Evolutionary conservation across 1,284 basidiomycete genomes (phyloP).

Genomic region (Sanghuangporus baumii): DNA sequence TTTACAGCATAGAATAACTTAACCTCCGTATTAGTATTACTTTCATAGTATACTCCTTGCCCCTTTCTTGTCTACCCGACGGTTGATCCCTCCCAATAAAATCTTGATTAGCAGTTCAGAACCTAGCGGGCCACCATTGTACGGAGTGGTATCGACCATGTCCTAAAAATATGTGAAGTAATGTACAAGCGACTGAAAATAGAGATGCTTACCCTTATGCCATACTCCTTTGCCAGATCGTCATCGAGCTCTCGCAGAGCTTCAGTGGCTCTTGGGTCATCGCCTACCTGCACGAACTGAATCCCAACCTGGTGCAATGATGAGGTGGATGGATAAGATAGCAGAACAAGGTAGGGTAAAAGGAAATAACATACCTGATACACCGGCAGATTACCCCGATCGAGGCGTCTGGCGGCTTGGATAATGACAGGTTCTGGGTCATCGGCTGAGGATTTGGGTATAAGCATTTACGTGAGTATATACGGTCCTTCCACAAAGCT

Average conservation of each 20-base stretch:
- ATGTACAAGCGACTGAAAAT: neutral
- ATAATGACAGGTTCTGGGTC: slow-evolving; percentile 47
- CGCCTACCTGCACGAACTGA: slow-evolving; percentile 33
- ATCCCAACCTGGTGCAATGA: slow-evolving; percentile 21
- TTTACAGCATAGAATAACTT: neutral
- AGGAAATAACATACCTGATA: slow-evolving; percentile 36
- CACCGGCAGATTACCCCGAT: slow-evolving; percentile 43
- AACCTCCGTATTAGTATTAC: neutral
- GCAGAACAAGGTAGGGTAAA: neutral
- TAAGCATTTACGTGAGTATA: neutral
- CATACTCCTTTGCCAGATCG: slow-evolving; percentile 24
- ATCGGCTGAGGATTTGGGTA: slow-evolving; percentile 33
- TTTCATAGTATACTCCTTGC: slow-evolving; percentile 4
- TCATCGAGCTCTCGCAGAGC: slow-evolving; percentile 31
- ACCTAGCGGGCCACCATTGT: slow-evolving; percentile 33
- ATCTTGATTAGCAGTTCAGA: slow-evolving; percentile 46
- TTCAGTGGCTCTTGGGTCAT: slow-evolving; percentile 27
- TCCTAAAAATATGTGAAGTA: slow-evolving; percentile 32
- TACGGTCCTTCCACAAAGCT: slow-evolving; percentile 20
- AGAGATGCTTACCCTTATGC: slow-evolving; percentile 18
- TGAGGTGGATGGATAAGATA: neutral
- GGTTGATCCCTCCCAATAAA: slow-evolving; percentile 53
- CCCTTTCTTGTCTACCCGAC: slow-evolving; percentile 40
- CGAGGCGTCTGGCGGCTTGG: slow-evolving; percentile 41
- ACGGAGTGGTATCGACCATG: slow-evolving; percentile 60